Evolutionary conservation across 2,329 filamentous ascomycete genomes (phyloP).

Genomic region (Thelonectria rubi): DNA sequence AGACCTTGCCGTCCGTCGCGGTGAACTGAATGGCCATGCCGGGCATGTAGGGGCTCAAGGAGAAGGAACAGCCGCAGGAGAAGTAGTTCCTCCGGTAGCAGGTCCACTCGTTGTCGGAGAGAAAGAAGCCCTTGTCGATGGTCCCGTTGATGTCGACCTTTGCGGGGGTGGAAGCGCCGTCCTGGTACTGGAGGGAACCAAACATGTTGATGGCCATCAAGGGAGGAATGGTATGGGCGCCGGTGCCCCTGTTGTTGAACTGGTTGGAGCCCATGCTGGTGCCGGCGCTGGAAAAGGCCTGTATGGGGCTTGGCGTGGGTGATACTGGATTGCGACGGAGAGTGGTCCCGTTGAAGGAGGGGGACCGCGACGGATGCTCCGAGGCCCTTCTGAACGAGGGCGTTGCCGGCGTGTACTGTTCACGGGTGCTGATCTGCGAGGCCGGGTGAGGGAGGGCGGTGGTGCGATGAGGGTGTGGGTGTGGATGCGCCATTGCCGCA

Average conservation of each 20-base stretch:
- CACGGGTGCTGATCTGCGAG: slow-evolving; percentile 59
- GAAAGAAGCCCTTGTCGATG: slow-evolving; percentile 91
- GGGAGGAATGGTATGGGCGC: slow-evolving; percentile 57
- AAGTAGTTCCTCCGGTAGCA: slow-evolving; percentile 95
- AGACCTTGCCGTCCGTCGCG: slow-evolving; percentile 53
- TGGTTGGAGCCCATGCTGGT: slow-evolving; percentile 61
- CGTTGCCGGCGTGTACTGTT: slow-evolving; percentile 62
- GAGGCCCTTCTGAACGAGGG: slow-evolving; percentile 60
- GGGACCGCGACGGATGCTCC: slow-evolving; percentile 61
- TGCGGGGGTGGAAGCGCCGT: slow-evolving; percentile 60
- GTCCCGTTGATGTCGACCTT: slow-evolving; percentile 79
- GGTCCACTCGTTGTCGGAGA: slow-evolving; percentile 84
- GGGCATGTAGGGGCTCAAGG: slow-evolving; percentile 66
- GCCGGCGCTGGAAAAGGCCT: slow-evolving; percentile 53
- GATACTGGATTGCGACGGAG: slow-evolving; percentile 63
- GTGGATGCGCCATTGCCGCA: slow-evolving; percentile 67
- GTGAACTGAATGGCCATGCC: slow-evolving; percentile 62
- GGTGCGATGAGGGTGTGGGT: slow-evolving; percentile 53
- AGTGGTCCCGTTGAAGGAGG: slow-evolving; percentile 56
- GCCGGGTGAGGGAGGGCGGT: slow-evolving; percentile 62
- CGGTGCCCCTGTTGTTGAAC: slow-evolving; percentile 45
- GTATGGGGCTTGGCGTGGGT: slow-evolving; percentile 60
- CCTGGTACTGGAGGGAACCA: slow-evolving; percentile 69
- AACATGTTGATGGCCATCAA: slow-evolving; percentile 60
- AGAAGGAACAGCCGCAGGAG: slow-evolving; percentile 82